Percentiles rank a stretch among this genome's conserved stretches.
phyloP scores from a whole-genome alignment of 73 alveolate species.

The Urostyla sp. region DNA sequence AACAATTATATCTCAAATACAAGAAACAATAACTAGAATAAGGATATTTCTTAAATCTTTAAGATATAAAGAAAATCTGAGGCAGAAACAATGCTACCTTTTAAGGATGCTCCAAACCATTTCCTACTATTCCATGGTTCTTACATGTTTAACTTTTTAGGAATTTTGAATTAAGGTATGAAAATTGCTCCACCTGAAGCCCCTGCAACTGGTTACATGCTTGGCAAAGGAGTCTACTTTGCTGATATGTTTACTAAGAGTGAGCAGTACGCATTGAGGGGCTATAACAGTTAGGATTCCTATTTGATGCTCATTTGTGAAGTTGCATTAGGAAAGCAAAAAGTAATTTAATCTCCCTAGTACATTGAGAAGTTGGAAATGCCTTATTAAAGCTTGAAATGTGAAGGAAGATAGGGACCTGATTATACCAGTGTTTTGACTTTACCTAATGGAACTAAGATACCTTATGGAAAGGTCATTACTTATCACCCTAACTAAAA shows the following conservation, averaged over 20 bases:
- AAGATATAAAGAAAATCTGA: constrained; percentile 89
- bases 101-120: constrained; percentile 80
- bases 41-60: constrained; percentile 72
- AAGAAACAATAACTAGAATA: background rate
- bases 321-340: constrained; percentile 87
- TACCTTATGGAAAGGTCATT: constrained; percentile 90
- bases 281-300: constrained; percentile 52
- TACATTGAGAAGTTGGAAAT: constrained; percentile 74
- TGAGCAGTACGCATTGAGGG: constrained; percentile 72
- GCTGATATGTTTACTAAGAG: constrained; percentile 95
- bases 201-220: constrained; percentile 94
- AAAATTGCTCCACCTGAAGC: constrained; percentile 95
- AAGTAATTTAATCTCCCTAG: constrained; percentile 60
- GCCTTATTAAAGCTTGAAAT: constrained; percentile 76
- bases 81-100: constrained; percentile 76
- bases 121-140: constrained; percentile 91
- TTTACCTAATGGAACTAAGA: constrained; percentile 91
- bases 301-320: constrained; percentile 87
- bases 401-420: constrained; percentile 90
- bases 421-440: constrained; percentile 80
- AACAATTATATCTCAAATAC: constrained; percentile 78
- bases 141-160: constrained; percentile 81
- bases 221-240: constrained; percentile 97
- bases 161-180: constrained; percentile 87
- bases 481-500: constrained; percentile 38